Conservation (phyloP, 1,284 basidiomycete genomes). For the Cystobasidiaceae sp. region DNA sequence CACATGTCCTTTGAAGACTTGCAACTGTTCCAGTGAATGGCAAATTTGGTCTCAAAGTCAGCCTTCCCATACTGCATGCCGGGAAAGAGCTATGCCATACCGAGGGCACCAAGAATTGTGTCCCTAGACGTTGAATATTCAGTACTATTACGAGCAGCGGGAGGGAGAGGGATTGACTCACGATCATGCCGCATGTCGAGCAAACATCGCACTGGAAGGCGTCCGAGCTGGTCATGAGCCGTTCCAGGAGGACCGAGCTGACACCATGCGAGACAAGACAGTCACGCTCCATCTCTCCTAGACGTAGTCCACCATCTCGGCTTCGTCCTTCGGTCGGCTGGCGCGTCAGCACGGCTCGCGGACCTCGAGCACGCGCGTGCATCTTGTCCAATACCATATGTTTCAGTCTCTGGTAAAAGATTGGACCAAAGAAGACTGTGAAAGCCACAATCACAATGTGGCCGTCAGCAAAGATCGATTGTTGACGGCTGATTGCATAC, state of each 20-base stretch:
- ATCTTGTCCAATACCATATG: conserved; percentile 63
- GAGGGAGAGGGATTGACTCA: conserved; percentile 73
- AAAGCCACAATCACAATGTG: background rate
- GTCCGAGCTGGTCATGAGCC: conserved; percentile 1
- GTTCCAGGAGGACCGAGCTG: background rate
- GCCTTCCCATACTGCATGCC: no score
- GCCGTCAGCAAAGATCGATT: background rate
- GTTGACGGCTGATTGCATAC: background rate
- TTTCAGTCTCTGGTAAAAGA: conserved; percentile 47
- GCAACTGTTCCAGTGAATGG: conserved; percentile 54
- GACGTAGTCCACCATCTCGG: conserved; percentile 89
- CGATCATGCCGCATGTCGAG: conserved; percentile 95
- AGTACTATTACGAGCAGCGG: conserved; percentile 85
- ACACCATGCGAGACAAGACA: conserved; percentile 50
- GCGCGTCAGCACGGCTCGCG: conserved; percentile 89
- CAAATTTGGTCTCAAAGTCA: background rate
- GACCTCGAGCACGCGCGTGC: conserved; percentile 95
- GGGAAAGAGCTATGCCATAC: no score
- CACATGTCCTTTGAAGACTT: conserved; percentile 94
- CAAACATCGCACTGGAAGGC: conserved; percentile 77
- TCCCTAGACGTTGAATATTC: conserved; percentile 61
- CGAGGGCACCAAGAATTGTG: conserved; percentile 84
- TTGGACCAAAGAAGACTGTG: conserved; percentile 55
- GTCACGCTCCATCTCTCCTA: conserved; percentile 99
- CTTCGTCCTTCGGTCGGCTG: conserved; percentile 98